These are phyloP conservation scores for Silene vulgaris DNA, from an alignment of 179 eudicot genomes.

Conservation along the genomic window DNA sequence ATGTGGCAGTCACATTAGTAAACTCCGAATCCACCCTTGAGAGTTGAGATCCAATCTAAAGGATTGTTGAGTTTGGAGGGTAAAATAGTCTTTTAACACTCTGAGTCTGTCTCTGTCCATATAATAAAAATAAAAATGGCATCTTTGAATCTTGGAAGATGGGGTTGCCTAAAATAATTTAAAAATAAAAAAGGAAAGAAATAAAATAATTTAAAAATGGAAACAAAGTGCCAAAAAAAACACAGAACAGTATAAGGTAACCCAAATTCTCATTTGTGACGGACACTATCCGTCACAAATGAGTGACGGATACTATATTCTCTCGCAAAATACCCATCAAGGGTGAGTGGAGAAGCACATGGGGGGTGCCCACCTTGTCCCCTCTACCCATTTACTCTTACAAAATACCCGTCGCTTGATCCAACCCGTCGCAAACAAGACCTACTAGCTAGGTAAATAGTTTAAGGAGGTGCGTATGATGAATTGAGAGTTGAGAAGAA, in stretches of 20 bases:
- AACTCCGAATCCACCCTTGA: neutral
- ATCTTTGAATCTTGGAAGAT: slow-evolving; percentile 36
- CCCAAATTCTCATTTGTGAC: too few relatives aligned
- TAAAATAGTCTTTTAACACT: slow-evolving; percentile 15
- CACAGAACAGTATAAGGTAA: too few relatives aligned
- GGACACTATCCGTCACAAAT: too few relatives aligned
- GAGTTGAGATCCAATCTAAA: slow-evolving; percentile 18
- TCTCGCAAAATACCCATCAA: too few relatives aligned
- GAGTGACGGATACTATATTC: too few relatives aligned
- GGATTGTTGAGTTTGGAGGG: neutral
- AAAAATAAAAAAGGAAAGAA: neutral
- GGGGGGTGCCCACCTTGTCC: too few relatives aligned
- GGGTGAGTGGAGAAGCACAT: too few relatives aligned
- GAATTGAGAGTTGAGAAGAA: neutral
- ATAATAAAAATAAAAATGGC: slow-evolving; percentile 26
- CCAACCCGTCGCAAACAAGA: too few relatives aligned
- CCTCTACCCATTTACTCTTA: too few relatives aligned
- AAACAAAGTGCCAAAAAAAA: neutral
- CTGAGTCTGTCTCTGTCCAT: neutral
- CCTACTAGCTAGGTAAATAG: too few relatives aligned
- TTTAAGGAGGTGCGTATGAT: too few relatives aligned
- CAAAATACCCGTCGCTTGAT: too few relatives aligned
- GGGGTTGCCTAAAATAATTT: slow-evolving; percentile 20
- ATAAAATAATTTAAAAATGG: slow-evolving; percentile 9
- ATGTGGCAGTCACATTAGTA: slow-evolving; percentile 22